phyloP scores from a whole-genome alignment of 768 basidiomycete species.

The Mycena latifolia region DNA sequence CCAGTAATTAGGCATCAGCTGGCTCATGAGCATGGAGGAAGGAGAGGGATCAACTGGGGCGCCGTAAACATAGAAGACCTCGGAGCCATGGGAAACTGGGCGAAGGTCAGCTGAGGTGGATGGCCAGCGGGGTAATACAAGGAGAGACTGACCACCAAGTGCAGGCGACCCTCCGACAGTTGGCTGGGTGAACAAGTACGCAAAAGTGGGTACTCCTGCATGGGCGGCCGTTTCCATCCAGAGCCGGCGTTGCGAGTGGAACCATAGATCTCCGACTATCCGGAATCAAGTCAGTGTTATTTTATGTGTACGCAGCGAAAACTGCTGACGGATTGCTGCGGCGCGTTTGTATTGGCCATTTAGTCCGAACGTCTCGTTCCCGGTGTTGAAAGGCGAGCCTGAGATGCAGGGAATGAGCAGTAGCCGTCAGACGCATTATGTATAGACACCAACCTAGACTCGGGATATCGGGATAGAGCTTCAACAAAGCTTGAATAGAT shows the following conservation, averaged over 20 bases:
- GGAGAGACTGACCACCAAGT: slow-evolving; percentile 45
- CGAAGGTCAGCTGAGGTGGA: background rate
- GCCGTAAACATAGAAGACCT: slow-evolving; percentile 49
- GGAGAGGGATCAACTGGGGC: slow-evolving; percentile 26
- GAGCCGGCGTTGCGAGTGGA: slow-evolving; percentile 45
- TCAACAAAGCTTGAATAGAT: slow-evolving; percentile 41
- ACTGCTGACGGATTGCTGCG: slow-evolving; percentile 33
- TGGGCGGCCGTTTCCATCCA: slow-evolving; percentile 50
- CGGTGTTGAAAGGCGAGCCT: slow-evolving; percentile 59
- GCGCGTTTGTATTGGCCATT: slow-evolving; percentile 52
- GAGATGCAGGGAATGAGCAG: background rate
- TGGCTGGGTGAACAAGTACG: slow-evolving; percentile 55
- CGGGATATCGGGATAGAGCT: slow-evolving; percentile 58
- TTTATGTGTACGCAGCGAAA: background rate
- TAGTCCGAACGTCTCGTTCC: slow-evolving; percentile 58
- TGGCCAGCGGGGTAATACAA: slow-evolving; percentile 29
- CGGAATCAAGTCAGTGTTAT: background rate
- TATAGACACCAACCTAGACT: slow-evolving; percentile 36
- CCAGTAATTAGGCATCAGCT: slow-evolving; percentile 59
- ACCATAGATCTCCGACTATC: slow-evolving; percentile 38
- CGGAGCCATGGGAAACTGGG: slow-evolving; percentile 46
- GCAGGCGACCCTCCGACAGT: slow-evolving; percentile 35
- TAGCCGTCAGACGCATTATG: background rate
- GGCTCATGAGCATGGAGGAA: slow-evolving; percentile 42
- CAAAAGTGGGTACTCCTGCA: slow-evolving; percentile 48